Evolutionary conservation across 768 basidiomycete genomes (phyloP), one percentile per base, ranked within the genome.

Genomic region (Rhodocollybia butyracea): DNA sequence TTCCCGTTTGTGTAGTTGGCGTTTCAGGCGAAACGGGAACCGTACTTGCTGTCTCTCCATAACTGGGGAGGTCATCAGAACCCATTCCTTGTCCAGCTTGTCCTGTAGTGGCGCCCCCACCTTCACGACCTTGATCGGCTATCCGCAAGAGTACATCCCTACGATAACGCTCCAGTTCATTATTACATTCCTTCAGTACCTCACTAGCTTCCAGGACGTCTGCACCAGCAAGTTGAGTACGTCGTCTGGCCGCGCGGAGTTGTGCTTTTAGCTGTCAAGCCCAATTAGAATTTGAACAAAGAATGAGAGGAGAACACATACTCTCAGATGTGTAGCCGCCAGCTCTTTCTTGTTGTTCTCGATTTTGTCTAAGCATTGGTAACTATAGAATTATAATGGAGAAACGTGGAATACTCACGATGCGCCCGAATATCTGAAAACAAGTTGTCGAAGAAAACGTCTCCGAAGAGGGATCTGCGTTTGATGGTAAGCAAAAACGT

Each of bases 351-450:
- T 64, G 0, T 70, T 71, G 46, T 60, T 61, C 59, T 70, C 66
- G 56, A 77, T 76, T 59, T 72, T 74, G 34, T 71, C 77, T 77
- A 60, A 22, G 15, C 43, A 30, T 42, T 38, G 48, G 32, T 36
- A 19, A 57, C 43, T 59, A 7, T 19, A 34, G 0, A 19, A 24
- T 30, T n/a, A 34, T 24, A 19, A 29, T 19, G 2, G 36, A 6
- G n/a, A 34, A 24, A 17, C 10, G 3, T 11, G 13, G 31, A 22
- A 30, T 36, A 51, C 63, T 60, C 58, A 78, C 76, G 67, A 56
- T 76, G 73, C 62, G 76, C 76, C 31, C 67, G 68, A 61, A 71
- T 62, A 62, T 79, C 76, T 7, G 75, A 70, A 60, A 73, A 73
- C 24, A 76, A 67, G 56, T 76, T 74, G 58, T 76, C 74, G 58